Evolutionary conservation across 202 grass and related monocot species (phyloP).

Genomic region (Panicum hallii): DNA sequence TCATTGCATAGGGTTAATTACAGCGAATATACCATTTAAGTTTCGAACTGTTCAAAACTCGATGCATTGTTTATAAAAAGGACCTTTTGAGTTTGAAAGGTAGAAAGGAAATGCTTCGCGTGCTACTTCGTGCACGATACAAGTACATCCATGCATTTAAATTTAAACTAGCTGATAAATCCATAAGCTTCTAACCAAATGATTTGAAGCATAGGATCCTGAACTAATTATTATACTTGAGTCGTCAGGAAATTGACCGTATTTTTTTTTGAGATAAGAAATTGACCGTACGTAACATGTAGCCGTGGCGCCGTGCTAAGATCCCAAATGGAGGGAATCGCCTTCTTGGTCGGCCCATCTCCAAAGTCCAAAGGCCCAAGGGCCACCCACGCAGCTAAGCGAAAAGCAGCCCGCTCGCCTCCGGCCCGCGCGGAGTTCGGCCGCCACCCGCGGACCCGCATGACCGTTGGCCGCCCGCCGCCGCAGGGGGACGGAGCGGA

Average conservation of each 20-base stretch:
- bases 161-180: background rate
- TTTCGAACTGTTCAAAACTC: background rate
- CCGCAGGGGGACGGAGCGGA: background rate
- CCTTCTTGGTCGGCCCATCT: background rate
- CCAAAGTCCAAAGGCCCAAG: background rate
- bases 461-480: background rate
- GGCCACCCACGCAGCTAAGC: background rate
- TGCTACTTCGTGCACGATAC: background rate
- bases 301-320: too few relatives aligned
- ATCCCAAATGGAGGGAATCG: background rate
- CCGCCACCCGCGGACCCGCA: too few relatives aligned
- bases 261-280: too few relatives aligned
- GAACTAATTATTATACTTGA: too few relatives aligned
- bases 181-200: too few relatives aligned
- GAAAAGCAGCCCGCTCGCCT: background rate
- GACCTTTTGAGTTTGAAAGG: background rate
- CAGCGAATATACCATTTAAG: background rate
- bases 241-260: too few relatives aligned
- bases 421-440: too few relatives aligned
- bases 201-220: too few relatives aligned
- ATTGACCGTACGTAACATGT: too few relatives aligned
- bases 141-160: background rate
- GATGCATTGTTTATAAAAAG: background rate
- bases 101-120: background rate
- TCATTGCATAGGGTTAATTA: too few relatives aligned